These are phyloP conservation scores for Lactarius pseudohatsudake DNA, from an alignment of 768 basidiomycete species.

Conservation along the genomic window DNA sequence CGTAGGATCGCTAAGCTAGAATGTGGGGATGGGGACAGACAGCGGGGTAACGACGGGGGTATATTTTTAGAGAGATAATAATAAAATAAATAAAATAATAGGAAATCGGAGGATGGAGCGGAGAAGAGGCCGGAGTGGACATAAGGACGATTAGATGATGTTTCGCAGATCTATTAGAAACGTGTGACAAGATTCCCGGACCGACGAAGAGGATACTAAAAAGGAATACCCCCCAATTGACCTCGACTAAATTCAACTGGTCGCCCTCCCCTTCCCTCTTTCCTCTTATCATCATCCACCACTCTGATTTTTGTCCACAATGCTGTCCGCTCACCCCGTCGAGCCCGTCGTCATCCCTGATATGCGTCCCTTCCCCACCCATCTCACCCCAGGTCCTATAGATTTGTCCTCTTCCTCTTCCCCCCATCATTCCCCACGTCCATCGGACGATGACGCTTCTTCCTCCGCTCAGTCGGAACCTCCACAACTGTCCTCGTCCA, in stretches of 20 bases:
- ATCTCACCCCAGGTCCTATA: conserved; percentile 27
- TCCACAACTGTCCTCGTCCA: conserved; percentile 17
- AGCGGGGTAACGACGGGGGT: not conserved
- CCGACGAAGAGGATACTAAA: not conserved
- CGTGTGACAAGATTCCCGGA: not conserved
- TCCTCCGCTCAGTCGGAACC: not conserved
- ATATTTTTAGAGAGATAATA: not conserved
- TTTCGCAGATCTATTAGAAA: not conserved
- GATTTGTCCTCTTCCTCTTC: conserved; percentile 29
- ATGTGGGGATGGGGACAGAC: not conserved
- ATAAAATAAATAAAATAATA: not conserved
- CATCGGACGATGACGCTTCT: not conserved
- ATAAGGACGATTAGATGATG: conserved; percentile 5
- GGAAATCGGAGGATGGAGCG: not conserved
- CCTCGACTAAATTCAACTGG: not conserved
- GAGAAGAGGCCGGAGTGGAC: conserved; percentile 1
- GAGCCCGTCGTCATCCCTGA: conserved; percentile 33
- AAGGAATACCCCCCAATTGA: not conserved
- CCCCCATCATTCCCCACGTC: conserved; percentile 13
- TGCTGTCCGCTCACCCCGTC: conserved; percentile 13
- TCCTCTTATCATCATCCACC: conserved; percentile 17
- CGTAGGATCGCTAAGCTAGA: not conserved
- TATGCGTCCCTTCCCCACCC: conserved; percentile 42
- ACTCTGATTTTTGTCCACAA: not conserved
- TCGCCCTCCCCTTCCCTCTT: conserved; percentile 7